Conservation (phyloP, 345 rosid species). For the Hevea brasiliensis region DNA sequence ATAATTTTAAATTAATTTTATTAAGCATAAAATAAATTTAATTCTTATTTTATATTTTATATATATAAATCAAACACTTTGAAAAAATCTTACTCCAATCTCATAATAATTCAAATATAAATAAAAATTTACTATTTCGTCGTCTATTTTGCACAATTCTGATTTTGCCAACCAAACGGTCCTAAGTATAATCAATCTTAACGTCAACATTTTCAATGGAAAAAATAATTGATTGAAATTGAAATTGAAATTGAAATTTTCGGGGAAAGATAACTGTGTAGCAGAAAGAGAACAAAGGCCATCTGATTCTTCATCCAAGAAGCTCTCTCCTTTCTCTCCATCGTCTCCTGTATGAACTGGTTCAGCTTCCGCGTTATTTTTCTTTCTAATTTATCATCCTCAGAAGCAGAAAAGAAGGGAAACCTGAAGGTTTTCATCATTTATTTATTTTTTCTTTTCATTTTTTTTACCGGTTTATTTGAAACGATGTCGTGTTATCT, state of each 20-base stretch:
- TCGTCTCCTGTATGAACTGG: slow-evolving; percentile 48
- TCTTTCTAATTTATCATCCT: not conserved
- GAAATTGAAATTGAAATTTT: not conserved
- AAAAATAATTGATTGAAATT: not conserved
- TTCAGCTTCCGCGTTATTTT: slow-evolving; percentile 57
- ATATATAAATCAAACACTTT: no score
- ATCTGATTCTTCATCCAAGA: slow-evolving; percentile 66
- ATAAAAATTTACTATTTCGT: no score
- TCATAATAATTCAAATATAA: no score
- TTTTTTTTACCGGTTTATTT: not conserved
- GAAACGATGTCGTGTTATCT: not conserved
- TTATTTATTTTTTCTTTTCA: not conserved
- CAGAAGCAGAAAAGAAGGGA: not conserved
- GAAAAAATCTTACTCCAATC: no score
- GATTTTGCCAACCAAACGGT: no score
- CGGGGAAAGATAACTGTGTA: slow-evolving; percentile 50
- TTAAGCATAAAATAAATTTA: no score
- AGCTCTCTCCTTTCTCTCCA: slow-evolving; percentile 43
- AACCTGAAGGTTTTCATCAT: not conserved
- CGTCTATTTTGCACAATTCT: no score
- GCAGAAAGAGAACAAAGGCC: slow-evolving; percentile 68
- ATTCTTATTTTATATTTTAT: no score
- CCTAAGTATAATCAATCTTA: no score
- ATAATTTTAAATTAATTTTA: no score
- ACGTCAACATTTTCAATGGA: not conserved